Evolutionary conservation across 1,139 yeast species (phyloP).

Genomic region (Suhomyces wounanorum): DNA sequence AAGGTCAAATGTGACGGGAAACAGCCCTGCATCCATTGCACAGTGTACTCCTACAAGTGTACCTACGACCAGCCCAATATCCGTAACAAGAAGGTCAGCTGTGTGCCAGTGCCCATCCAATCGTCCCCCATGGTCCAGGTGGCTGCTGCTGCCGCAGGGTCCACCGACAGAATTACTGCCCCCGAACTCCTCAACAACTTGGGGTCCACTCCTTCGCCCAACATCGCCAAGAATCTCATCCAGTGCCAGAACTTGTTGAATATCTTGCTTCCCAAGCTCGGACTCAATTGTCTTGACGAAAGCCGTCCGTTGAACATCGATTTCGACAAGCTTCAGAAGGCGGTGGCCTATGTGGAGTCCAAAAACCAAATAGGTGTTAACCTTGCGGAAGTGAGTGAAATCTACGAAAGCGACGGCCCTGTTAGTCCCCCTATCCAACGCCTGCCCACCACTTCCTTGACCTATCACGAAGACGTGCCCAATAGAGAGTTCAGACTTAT

Average conservation of each 20-base stretch:
- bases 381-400: conserved; percentile 22
- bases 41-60: conserved; percentile 80
- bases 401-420: conserved; percentile 26
- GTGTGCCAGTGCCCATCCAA: conserved; percentile 31
- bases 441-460: conserved; percentile 17
- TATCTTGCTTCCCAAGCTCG: conserved; percentile 53
- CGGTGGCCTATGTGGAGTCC: conserved; percentile 25
- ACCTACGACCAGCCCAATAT: conserved; percentile 74
- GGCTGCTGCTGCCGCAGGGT: conserved; percentile 20
- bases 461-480: conserved; percentile 24
- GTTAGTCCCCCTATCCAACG: conserved; percentile 4
- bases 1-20: conserved; percentile 89
- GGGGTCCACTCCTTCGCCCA: conserved; percentile 8
- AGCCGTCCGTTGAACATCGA: conserved; percentile 31
- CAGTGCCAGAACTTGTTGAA: conserved; percentile 29
- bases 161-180: conserved; percentile 1
- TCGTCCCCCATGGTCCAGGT: conserved; percentile 19
- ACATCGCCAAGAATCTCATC: conserved; percentile 18
- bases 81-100: conserved; percentile 47
- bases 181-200: conserved; percentile 3
- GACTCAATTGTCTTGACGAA: conserved; percentile 38
- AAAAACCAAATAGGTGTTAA: conserved; percentile 17
- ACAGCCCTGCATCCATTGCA: conserved; percentile 85
- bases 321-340: conserved; percentile 35
- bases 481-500: conserved; percentile 60